Evolutionary conservation across 257 asterid genomes (phyloP).

Genomic region (Fraxinus pennsylvanica): DNA sequence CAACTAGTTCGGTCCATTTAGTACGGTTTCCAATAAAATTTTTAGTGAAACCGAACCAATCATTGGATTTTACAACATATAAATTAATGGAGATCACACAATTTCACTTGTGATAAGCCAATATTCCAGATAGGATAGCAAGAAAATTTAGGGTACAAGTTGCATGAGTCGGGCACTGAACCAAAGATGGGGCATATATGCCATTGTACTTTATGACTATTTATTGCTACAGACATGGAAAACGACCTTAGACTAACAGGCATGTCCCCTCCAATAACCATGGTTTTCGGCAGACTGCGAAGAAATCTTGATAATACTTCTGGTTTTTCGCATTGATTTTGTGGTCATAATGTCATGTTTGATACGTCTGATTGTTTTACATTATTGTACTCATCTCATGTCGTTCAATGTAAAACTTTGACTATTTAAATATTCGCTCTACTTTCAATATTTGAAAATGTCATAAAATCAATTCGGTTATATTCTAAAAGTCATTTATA

Average conservation of each 20-base stretch:
- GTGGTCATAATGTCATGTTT: background rate
- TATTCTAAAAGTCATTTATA: no score
- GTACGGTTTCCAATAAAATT: no score
- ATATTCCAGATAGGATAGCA: background rate
- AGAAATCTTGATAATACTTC: background rate
- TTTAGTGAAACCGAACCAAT: no score
- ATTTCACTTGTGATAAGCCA: background rate
- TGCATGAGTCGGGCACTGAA: background rate
- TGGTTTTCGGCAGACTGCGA: background rate
- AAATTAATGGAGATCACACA: background rate
- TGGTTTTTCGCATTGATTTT: background rate
- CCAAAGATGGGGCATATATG: background rate
- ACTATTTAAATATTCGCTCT: background rate
- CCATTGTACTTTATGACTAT: background rate
- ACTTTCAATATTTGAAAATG: no score
- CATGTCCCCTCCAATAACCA: constrained; percentile 17
- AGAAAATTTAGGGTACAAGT: background rate
- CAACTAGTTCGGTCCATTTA: no score
- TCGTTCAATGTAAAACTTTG: background rate
- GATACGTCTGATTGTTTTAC: background rate
- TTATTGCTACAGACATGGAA: constrained; percentile 10
- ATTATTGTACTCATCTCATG: background rate
- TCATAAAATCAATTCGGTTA: background rate
- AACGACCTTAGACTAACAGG: constrained; percentile 14
- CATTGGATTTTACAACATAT: background rate